These are phyloP conservation scores for Lotmaria passim DNA, from an alignment of 208 protist species.

Conservation along the genomic window DNA sequence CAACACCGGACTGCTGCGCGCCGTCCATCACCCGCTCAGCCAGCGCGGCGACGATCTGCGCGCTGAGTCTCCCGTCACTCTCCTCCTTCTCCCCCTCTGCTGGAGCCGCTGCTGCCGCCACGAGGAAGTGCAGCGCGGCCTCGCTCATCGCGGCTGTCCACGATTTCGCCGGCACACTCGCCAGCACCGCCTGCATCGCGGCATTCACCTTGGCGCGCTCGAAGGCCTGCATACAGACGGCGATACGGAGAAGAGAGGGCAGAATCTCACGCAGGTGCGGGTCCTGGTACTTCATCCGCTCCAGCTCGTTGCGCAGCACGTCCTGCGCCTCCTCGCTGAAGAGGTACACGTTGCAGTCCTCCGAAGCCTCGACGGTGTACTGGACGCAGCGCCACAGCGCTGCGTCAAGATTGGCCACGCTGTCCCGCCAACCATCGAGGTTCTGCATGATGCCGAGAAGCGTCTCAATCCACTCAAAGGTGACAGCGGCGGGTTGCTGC, in stretches of 20 bases:
- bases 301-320: slow-evolving; percentile 29
- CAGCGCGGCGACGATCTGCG: background rate
- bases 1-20: slow-evolving; percentile 12
- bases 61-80: background rate
- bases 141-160: slow-evolving; percentile 26
- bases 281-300: slow-evolving; percentile 18
- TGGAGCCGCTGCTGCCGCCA: background rate
- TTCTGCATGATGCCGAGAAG: slow-evolving; percentile 36
- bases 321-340: slow-evolving; percentile 46
- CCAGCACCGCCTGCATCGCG: slow-evolving; percentile 1
- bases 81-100: background rate
- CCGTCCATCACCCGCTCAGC: slow-evolving; percentile 17
- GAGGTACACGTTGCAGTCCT: slow-evolving; percentile 63
- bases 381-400: slow-evolving; percentile 53
- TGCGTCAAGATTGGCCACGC: slow-evolving; percentile 9
- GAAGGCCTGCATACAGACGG: slow-evolving; percentile 6
- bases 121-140: slow-evolving; percentile 23
- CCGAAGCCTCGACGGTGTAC: slow-evolving; percentile 49
- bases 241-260: slow-evolving; percentile 29
- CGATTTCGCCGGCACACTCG: slow-evolving; percentile 9
- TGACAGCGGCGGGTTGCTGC: slow-evolving; percentile 51
- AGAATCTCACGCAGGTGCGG: slow-evolving; percentile 10
- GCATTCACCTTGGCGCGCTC: slow-evolving; percentile 2
- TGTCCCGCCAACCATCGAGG: slow-evolving; percentile 25
- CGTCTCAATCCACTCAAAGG: slow-evolving; percentile 85